These are phyloP conservation scores for Fomitiporia mediterranea DNA, from an alignment of 1,284 basidiomycete species.

Conservation along the genomic window DNA sequence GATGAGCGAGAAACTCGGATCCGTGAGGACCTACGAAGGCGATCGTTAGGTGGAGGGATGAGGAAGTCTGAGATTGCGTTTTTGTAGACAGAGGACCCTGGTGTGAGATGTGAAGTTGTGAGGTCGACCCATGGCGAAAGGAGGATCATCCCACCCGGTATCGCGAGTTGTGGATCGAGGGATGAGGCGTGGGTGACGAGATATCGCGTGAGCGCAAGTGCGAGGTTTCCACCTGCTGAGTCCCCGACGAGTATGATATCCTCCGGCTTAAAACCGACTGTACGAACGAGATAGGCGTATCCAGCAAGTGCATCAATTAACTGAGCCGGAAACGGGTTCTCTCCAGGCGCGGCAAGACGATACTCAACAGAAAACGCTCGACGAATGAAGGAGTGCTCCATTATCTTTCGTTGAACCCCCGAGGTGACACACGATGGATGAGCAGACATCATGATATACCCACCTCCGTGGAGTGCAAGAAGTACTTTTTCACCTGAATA, in stretches of 20 bases:
- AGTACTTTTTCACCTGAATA: conserved; percentile 30
- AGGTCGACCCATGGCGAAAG: conserved; percentile 48
- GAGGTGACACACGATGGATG: conserved; percentile 27
- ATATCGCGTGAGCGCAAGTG: conserved; percentile 52
- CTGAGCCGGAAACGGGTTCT: conserved; percentile 55
- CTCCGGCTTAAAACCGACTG: conserved; percentile 37
- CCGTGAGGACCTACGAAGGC: conserved; percentile 12
- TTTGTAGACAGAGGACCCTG: conserved; percentile 24
- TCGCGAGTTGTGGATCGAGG: conserved; percentile 22
- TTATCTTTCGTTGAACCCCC: conserved; percentile 28
- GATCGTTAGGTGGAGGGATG: not conserved
- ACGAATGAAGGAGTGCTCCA: conserved; percentile 35
- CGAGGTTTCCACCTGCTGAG: conserved; percentile 70
- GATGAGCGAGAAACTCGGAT: conserved; percentile 20
- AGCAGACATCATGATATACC: conserved; percentile 27
- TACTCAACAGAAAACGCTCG: conserved; percentile 46
- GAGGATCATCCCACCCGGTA: conserved; percentile 39
- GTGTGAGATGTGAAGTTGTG: conserved; percentile 27
- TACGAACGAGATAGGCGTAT: conserved; percentile 53
- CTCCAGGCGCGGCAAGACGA: conserved; percentile 26
- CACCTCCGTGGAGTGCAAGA: conserved; percentile 33
- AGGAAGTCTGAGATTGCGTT: conserved; percentile 15
- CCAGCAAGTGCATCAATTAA: conserved; percentile 58
- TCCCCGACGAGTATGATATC: conserved; percentile 66
- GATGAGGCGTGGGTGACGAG: conserved; percentile 38